A percentile compares a stretch with the other conserved stretches of the same genome.
Evolutionary conservation across 148 eudicot species (phyloP).

Genomic region (Chenopodium berlandieri): DNA sequence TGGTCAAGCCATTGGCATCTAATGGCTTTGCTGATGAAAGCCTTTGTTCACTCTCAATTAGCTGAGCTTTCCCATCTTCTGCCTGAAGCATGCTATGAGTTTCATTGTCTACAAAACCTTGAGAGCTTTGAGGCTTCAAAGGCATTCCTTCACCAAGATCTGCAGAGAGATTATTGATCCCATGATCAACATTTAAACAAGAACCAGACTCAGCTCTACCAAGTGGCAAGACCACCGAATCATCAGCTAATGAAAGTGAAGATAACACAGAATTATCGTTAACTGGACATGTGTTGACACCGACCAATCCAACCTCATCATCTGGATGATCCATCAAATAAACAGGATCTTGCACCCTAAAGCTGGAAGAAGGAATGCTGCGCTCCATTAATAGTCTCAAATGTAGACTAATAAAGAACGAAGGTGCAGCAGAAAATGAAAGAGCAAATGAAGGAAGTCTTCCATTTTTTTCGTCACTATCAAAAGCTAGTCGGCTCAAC

Average conservation of each 20-base stretch:
- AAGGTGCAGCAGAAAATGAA: conserved; percentile 72
- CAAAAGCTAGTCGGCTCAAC: conserved; percentile 29
- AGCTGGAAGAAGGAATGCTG: conserved; percentile 47
- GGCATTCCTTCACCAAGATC: conserved; percentile 27
- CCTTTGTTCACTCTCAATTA: conserved; percentile 15
- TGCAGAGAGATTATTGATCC: conserved; percentile 18
- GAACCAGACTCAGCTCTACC: conserved; percentile 27
- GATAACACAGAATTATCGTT: conserved; percentile 23
- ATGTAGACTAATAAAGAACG: conserved; percentile 64
- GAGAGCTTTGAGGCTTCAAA: conserved; percentile 22
- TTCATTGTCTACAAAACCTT: conserved; percentile 23
- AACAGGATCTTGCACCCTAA: conserved; percentile 35
- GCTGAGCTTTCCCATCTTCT: conserved; percentile 22
- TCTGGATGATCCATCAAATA: conserved; percentile 35
- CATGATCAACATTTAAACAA: conserved; percentile 17
- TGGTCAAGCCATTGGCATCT: conserved; percentile 32
- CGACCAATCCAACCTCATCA: conserved; percentile 12
- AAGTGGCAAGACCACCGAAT: conserved; percentile 18
- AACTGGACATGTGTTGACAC: conserved; percentile 22
- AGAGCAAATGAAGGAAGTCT: conserved; percentile 57
- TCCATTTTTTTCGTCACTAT: conserved; percentile 37
- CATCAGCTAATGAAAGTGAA: conserved; percentile 27
- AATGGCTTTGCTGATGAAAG: conserved; percentile 22
- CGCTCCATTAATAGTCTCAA: conserved; percentile 73
- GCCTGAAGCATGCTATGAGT: conserved; percentile 16